Conservation (phyloP, 2,329 filamentous ascomycete genomes). For the Cladophialophora psammophila region DNA sequence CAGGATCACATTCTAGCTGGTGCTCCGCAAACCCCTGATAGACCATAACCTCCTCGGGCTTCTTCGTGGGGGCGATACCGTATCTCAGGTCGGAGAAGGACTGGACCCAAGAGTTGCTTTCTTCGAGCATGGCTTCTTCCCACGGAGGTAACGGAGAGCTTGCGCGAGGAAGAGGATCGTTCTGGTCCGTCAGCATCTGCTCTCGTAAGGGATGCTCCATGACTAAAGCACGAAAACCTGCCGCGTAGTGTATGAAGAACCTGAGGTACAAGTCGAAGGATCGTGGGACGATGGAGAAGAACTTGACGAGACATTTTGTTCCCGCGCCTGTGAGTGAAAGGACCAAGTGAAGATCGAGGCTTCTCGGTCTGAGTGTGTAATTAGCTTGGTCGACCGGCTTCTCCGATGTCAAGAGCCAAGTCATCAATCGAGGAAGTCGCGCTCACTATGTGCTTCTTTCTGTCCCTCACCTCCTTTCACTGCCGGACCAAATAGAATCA, state of each 20-base stretch:
- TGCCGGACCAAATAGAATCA: not conserved
- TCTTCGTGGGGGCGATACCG: not conserved
- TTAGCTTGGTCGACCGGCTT: not conserved
- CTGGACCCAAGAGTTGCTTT: conserved; percentile 9
- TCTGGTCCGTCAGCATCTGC: not conserved
- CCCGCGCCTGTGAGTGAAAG: not conserved
- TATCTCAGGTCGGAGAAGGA: conserved; percentile 12
- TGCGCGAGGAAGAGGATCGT: not conserved
- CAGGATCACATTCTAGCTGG: conserved; percentile 6
- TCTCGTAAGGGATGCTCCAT: not conserved
- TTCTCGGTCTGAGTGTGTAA: not conserved
- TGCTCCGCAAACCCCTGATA: conserved; percentile 13
- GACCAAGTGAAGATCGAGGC: not conserved
- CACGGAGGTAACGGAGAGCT: not conserved
- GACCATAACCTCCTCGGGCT: conserved; percentile 19
- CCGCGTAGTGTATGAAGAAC: not conserved
- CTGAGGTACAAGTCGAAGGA: not conserved
- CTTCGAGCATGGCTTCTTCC: not conserved
- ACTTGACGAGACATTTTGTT: not conserved
- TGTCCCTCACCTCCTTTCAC: not conserved
- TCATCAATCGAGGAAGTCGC: not conserved
- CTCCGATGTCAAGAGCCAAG: not conserved
- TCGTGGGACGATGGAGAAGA: not conserved
- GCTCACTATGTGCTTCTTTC: not conserved
- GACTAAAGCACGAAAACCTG: not conserved